Conservation (phyloP, 768 basidiomycete species). For the Suillus sp. region DNA sequence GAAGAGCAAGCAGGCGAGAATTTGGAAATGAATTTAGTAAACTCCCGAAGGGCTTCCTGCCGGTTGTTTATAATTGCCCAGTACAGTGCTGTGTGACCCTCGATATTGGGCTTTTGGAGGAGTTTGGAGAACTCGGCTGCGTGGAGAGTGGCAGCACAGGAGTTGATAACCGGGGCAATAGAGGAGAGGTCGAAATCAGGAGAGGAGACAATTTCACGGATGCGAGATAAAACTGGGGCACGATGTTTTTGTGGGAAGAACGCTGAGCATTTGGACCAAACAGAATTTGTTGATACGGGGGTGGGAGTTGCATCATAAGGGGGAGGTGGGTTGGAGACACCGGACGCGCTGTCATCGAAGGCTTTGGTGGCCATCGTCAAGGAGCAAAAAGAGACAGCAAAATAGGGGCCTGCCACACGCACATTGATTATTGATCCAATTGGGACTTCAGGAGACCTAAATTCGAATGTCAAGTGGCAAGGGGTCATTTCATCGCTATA, state of each 20-base stretch:
- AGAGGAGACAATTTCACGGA: constrained; percentile 49
- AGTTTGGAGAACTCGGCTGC: constrained; percentile 34
- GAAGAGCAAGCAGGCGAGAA: constrained; percentile 41
- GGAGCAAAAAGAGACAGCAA: background rate
- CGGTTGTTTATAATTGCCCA: constrained; percentile 26
- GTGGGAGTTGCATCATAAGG: constrained; percentile 10
- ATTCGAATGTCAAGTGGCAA: too few relatives aligned
- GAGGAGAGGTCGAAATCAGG: constrained; percentile 26
- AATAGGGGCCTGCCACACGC: background rate
- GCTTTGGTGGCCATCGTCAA: background rate
- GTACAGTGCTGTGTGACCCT: constrained; percentile 1
- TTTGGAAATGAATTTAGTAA: constrained; percentile 52
- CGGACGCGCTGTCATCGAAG: background rate
- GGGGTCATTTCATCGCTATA: too few relatives aligned
- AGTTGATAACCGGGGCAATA: constrained; percentile 44
- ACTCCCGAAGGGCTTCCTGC: constrained; percentile 19
- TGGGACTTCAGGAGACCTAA: background rate
- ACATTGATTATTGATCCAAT: too few relatives aligned
- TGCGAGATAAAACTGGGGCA: constrained; percentile 46
- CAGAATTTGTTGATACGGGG: constrained; percentile 4
- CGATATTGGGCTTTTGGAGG: constrained; percentile 2
- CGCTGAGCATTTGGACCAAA: background rate
- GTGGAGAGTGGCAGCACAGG: constrained; percentile 60
- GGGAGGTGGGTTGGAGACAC: background rate
- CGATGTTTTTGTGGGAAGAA: background rate